Evolutionary conservation across 345 rosid species (phyloP).

Genomic region (Psidium guajava): DNA sequence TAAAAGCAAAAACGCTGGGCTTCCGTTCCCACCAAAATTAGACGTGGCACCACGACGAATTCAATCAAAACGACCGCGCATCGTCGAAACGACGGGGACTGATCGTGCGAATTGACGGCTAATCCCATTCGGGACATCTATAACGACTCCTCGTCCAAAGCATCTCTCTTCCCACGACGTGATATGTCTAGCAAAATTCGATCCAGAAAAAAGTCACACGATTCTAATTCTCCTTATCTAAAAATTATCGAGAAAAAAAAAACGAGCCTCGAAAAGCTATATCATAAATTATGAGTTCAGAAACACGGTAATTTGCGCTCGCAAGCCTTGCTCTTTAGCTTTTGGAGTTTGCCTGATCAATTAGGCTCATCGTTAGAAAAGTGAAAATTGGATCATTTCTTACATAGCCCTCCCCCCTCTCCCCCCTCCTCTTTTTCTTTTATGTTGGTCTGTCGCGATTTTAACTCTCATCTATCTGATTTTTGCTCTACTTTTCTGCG

Average conservation of each 20-base stretch:
- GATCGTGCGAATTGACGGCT: neutral
- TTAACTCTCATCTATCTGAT: too few relatives aligned
- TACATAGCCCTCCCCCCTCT: neutral
- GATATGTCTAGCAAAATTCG: neutral
- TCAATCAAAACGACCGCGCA: neutral
- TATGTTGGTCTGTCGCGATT: too few relatives aligned
- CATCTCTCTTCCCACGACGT: neutral
- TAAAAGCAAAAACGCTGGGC: neutral
- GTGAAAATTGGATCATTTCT: neutral
- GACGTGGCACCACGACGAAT: neutral
- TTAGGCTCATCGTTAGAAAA: neutral
- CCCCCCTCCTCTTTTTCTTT: neutral
- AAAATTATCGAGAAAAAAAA: too few relatives aligned
- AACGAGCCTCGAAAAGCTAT: too few relatives aligned
- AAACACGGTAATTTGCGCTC: neutral
- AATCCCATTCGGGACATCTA: neutral
- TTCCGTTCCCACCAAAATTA: neutral
- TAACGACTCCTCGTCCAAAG: neutral
- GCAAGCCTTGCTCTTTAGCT: neutral
- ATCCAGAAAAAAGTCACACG: neutral
- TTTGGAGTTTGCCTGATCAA: too few relatives aligned
- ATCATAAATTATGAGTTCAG: neutral
- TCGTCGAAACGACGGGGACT: neutral
- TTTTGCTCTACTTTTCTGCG: too few relatives aligned
- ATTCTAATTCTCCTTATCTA: too few relatives aligned